Percentiles rank a stretch among this genome's conserved stretches.
These are phyloP conservation scores for Daedaleopsis sinensis DNA, from an alignment of 768 basidiomycete species.

Conservation along the genomic window DNA sequence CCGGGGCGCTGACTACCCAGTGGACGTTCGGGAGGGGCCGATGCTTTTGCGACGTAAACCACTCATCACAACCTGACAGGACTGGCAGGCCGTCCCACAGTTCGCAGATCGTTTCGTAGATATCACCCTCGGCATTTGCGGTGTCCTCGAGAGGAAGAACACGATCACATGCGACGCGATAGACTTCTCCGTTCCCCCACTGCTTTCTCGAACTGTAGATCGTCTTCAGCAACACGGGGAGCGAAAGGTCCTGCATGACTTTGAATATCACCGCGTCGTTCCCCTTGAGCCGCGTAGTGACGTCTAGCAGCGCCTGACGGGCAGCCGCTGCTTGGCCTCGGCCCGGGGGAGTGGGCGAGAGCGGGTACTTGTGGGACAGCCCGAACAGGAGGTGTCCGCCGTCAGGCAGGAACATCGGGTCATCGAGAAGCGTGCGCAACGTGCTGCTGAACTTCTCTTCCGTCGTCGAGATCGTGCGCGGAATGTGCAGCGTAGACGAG, in stretches of 20 bases:
- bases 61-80: neutral
- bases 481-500: neutral
- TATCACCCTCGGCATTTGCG: neutral
- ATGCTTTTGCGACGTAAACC: neutral
- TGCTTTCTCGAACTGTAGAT: neutral
- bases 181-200: neutral
- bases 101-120: neutral
- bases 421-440: conserved; percentile 32
- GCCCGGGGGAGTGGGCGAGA: neutral
- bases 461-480: neutral
- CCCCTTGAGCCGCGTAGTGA: conserved; percentile 10
- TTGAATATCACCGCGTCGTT: conserved; percentile 12
- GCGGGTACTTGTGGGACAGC: conserved; percentile 34
- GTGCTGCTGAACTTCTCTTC: conserved; percentile 13
- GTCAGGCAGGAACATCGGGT: conserved; percentile 34
- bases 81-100: neutral
- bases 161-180: neutral
- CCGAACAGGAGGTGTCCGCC: conserved; percentile 45
- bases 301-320: neutral
- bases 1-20: conserved; percentile 3
- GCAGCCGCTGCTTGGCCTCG: neutral
- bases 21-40: neutral
- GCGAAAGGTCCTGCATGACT: conserved; percentile 1
- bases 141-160: neutral
- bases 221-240: conserved; percentile 4